phyloP scores from a whole-genome alignment of 345 rosid species.

The Gossypium ekmanianum region DNA sequence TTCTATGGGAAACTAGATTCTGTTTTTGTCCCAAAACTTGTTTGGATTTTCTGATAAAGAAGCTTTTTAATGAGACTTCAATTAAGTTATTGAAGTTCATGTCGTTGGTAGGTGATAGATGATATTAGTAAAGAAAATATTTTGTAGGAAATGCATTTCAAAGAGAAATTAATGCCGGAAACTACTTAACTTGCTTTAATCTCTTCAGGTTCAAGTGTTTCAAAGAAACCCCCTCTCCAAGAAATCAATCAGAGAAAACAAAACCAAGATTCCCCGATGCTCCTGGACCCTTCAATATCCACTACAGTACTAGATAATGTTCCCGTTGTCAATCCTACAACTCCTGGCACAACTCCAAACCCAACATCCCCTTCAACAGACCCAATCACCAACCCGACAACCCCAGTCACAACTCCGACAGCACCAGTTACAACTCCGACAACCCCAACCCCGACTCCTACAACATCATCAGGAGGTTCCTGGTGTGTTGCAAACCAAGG shows the following conservation, averaged over 20 bases:
- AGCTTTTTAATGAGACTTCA: too few species aligned
- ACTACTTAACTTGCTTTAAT: constrained; percentile 13
- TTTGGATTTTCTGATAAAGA: too few species aligned
- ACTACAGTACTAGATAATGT: constrained; percentile 36
- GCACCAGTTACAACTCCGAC: constrained; percentile 23
- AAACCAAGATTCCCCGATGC: constrained; percentile 27
- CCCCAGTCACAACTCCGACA: constrained; percentile 18
- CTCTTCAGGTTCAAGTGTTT: constrained; percentile 47
- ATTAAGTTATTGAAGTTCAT: too few species aligned
- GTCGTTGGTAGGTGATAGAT: too few species aligned
- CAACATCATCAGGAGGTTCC: constrained; percentile 38
- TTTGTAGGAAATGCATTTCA: too few species aligned
- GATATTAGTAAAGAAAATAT: too few species aligned
- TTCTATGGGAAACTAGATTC: neutral
- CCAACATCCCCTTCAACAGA: constrained; percentile 38
- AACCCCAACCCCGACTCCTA: constrained; percentile 36
- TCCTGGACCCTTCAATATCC: constrained; percentile 24
- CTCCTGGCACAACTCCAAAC: constrained; percentile 47
- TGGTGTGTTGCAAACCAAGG: constrained; percentile 80
- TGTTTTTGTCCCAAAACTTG: neutral
- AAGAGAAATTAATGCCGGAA: too few species aligned
- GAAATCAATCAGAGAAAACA: constrained; percentile 25
- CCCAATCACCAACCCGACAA: neutral
- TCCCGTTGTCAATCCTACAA: constrained; percentile 72
- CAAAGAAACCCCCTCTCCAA: constrained; percentile 32